Base-by-base conservation (phyloP, 2,329 filamentous ascomycete genomes). In the Pestalotiopsis fici region DNA sequence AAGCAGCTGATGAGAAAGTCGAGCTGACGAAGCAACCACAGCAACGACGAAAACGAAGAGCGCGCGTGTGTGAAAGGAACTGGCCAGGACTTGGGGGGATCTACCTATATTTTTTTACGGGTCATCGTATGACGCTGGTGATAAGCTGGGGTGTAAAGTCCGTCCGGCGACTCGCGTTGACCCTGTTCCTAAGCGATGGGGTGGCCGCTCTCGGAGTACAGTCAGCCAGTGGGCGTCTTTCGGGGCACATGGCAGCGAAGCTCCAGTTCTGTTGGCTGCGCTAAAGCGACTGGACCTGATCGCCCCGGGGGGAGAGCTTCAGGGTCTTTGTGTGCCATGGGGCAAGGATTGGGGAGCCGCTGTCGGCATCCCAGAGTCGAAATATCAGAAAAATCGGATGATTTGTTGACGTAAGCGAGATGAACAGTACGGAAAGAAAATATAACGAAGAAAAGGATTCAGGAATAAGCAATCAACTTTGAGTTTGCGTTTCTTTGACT, bases 51-150 rank as follows among this genome's bases (percentile, higher is more conserved):
- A 50, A 50, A 21, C 43, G 43, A 50, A 7, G 13, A 11, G 13
- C 13, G 39, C 13, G 39, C 7, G 5, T 9, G 43, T 9, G 43
- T n/a, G 5, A 50, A 21, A 50, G 43, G 21, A 21, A n/a, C 18
- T 9, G n/a, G 31, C 11, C 6, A 50, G 43, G 43, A 50, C n/a
- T 50, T 23, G 43, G 43, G 43, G 43, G 43, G 43, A 50, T 21
- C n/a, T 50, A 21, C 18, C 18, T 50, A 23, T 50, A 50, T 47
- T 64, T 54, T 64, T 31, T 56, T 47, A 55, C 47, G 61, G 61
- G 43, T 39, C 28, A 64, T 64, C 61, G 61, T 64, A 64, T 64
- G 61, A 64, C 47, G 15, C 47, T 64, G 47, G 25, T 21, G 61
- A 56, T 55, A 27, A 47, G 61, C 61, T 64, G 61, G 43, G 28